phyloP scores from a whole-genome alignment of 495 filamentous ascomycete genomes.

The Lasiosphaeris hirsuta region DNA sequence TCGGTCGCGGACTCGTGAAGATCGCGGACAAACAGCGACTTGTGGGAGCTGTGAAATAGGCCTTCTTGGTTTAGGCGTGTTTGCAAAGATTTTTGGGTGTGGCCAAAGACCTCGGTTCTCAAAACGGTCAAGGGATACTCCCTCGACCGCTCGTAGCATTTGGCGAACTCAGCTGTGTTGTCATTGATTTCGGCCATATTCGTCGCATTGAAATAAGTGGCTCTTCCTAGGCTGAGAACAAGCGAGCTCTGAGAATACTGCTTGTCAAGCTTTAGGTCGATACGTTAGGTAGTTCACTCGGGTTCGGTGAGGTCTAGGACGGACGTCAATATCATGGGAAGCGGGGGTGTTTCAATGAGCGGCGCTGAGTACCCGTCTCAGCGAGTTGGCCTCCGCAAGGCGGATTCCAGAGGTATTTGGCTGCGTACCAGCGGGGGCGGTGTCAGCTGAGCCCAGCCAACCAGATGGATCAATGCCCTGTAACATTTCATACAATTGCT shows the following conservation, averaged over 20 bases:
- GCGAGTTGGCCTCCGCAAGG: background rate
- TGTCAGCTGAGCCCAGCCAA: slow-evolving; percentile 2
- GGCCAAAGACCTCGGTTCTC: slow-evolving; percentile 5
- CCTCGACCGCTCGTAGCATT: background rate
- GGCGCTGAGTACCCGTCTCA: background rate
- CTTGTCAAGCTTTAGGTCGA: background rate
- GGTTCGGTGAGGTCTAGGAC: no score
- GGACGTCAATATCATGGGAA: background rate
- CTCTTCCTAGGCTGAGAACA: no score
- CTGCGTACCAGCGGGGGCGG: background rate
- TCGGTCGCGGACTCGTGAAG: background rate
- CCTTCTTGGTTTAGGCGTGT: background rate
- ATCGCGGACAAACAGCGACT: slow-evolving; percentile 9
- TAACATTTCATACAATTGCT: background rate
- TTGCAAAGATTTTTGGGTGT: slow-evolving; percentile 1
- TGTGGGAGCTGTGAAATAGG: background rate
- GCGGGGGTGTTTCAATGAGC: background rate
- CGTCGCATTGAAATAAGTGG: background rate
- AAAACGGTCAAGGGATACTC: slow-evolving; percentile 8
- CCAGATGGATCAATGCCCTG: background rate
- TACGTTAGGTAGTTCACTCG: no score
- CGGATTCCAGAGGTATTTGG: background rate
- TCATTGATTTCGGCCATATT: background rate
- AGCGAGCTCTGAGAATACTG: background rate
- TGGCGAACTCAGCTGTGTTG: background rate